Percentiles rank a stretch among this genome's conserved stretches.
These are phyloP conservation scores for Nosema bombycis DNA, from an alignment of 371 early-diverging fungal species.

Conservation along the genomic window DNA sequence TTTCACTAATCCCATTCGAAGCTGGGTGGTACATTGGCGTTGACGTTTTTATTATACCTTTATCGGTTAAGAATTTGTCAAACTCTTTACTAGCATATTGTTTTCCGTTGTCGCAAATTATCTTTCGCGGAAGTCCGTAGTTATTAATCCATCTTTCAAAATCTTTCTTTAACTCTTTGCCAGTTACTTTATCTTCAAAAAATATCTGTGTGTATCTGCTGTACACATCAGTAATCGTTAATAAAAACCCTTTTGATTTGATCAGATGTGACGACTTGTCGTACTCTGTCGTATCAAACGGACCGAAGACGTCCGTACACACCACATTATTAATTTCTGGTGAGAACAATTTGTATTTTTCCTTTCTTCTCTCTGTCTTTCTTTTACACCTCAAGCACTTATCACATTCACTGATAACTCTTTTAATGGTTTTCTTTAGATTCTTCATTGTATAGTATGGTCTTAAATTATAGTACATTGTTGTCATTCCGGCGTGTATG, in stretches of 20 bases:
- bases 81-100: conserved; percentile 29
- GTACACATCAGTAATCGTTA: conserved; percentile 6
- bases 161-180: not conserved
- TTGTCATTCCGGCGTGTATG: not conserved
- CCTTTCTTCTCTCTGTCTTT: not conserved
- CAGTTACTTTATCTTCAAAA: not conserved
- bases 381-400: not conserved
- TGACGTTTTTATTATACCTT: conserved; percentile 11
- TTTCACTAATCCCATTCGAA: conserved; percentile 8
- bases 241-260: not conserved
- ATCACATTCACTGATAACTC: not conserved
- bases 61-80: not conserved
- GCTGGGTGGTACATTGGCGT: conserved; percentile 3
- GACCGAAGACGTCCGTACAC: conserved; percentile 1
- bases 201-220: not conserved
- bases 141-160: not conserved
- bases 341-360: not conserved
- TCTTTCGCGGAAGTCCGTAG: conserved; percentile 1
- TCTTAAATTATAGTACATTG: not conserved
- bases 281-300: not conserved
- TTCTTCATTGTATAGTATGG: not conserved
- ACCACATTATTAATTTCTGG: not conserved
- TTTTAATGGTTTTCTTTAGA: not conserved
- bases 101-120: conserved; percentile 24
- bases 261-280: not conserved